Evolutionary conservation across 768 basidiomycete species (phyloP).

Genomic region (Dendrothele bispora): DNA sequence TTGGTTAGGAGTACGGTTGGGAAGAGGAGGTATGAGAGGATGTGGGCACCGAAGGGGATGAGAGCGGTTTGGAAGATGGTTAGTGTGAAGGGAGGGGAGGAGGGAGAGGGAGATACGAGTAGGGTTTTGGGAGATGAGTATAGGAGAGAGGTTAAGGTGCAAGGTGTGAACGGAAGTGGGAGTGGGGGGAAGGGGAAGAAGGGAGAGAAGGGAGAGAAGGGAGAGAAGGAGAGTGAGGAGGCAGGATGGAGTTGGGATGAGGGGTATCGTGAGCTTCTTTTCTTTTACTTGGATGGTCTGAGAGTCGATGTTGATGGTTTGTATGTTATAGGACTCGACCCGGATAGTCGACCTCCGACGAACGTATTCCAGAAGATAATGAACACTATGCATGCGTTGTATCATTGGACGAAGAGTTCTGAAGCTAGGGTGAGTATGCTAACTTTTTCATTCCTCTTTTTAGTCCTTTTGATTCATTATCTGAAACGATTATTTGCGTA

Average conservation of each 20-base stretch:
- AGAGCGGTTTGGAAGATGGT: conserved; percentile 27
- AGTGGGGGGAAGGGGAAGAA: conserved; percentile 28
- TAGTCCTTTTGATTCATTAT: neutral
- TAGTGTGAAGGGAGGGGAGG: conserved; percentile 6
- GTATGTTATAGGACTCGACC: conserved; percentile 33
- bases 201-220: too few relatives aligned
- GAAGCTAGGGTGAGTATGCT: conserved; percentile 34
- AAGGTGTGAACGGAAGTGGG: conserved; percentile 14
- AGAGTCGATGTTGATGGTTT: neutral
- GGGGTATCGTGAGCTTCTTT: conserved; percentile 8
- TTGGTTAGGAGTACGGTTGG: conserved; percentile 33
- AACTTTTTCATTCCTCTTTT: neutral
- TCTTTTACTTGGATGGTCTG: neutral
- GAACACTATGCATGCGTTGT: conserved; percentile 30
- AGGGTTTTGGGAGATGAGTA: too few relatives aligned
- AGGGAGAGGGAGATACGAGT: conserved; percentile 32
- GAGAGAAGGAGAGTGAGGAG: conserved; percentile 14
- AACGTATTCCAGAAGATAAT: conserved; percentile 41
- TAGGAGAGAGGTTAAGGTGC: too few relatives aligned
- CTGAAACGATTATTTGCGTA: neutral
- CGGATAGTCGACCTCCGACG: conserved; percentile 47
- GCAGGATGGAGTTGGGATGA: neutral
- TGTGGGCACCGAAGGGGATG: conserved; percentile 54
- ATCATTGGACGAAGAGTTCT: conserved; percentile 40
- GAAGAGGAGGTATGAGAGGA: conserved; percentile 35